These are phyloP conservation scores for Exophiala viscosa DNA, from an alignment of 2,329 filamentous ascomycete genomes.

Conservation along the genomic window DNA sequence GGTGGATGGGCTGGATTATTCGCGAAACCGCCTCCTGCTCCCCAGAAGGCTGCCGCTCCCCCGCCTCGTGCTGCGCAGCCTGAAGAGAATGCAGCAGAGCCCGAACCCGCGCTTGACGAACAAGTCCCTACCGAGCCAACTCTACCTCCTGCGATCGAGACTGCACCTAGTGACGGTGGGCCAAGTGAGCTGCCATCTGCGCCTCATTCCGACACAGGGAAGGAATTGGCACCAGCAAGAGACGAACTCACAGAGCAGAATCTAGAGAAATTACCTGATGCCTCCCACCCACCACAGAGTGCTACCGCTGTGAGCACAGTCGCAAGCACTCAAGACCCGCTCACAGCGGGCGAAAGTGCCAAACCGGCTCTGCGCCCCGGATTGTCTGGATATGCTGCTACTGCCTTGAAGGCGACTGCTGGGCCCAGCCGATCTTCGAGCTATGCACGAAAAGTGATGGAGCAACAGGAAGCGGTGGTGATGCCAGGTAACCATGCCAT, in stretches of 20 bases:
- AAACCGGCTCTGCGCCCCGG: constrained; percentile 54
- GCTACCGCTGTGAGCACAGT: constrained; percentile 85
- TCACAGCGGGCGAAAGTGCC: constrained; percentile 52
- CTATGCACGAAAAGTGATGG: constrained; percentile 80
- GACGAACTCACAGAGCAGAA: constrained; percentile 88
- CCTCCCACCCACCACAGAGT: constrained; percentile 70
- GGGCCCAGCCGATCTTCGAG: constrained; percentile 65
- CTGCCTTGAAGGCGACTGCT: constrained; percentile 73
- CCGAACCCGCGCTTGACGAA: constrained; percentile 30
- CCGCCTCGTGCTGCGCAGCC: constrained; percentile 20
- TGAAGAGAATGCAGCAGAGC: constrained; percentile 14
- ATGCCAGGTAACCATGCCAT: constrained; percentile 97
- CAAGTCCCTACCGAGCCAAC: constrained; percentile 41
- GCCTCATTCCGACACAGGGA: constrained; percentile 27
- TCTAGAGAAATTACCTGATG: constrained; percentile 83
- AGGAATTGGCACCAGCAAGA: constrained; percentile 61
- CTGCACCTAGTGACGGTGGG: constrained; percentile 37
- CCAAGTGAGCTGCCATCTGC: constrained; percentile 27
- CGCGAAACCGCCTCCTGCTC: constrained; percentile 56
- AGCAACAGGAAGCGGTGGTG: constrained; percentile 95
- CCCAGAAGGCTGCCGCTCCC: constrained; percentile 49
- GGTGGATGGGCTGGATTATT: constrained; percentile 69
- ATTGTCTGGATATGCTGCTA: constrained; percentile 72
- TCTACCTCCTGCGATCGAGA: constrained; percentile 37
- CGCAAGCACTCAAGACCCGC: constrained; percentile 77